phyloP scores from a whole-genome alignment of 2,329 filamentous ascomycete species.

The Xylaria sp. region DNA sequence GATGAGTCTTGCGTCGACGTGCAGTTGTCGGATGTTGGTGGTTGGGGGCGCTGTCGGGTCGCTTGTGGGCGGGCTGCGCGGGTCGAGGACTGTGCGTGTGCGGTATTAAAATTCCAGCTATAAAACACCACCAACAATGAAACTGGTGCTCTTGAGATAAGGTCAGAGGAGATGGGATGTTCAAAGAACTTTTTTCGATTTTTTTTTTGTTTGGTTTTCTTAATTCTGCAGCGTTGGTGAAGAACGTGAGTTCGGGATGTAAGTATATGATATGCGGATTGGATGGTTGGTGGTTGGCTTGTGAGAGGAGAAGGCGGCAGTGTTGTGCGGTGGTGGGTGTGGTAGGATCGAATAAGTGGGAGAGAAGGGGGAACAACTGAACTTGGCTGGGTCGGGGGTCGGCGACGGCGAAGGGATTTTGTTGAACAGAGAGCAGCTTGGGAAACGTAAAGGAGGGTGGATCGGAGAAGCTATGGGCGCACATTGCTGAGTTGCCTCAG shows the following conservation, averaged over 20 bases:
- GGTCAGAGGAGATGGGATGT: conserved; percentile 21
- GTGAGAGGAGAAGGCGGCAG: conserved; percentile 36
- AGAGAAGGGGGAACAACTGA: conserved; percentile 37
- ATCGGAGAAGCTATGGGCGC: conserved; percentile 16
- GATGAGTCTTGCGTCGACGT: conserved; percentile 19
- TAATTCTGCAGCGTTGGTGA: conserved; percentile 32
- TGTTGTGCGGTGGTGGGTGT: conserved; percentile 33
- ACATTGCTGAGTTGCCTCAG: conserved; percentile 35
- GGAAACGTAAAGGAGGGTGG: conserved; percentile 36
- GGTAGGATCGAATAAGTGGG: conserved; percentile 41
- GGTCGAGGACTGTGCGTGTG: conserved; percentile 26
- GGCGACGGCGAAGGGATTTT: conserved; percentile 40
- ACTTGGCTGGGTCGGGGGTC: conserved; percentile 34
- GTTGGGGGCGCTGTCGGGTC: conserved; percentile 33
- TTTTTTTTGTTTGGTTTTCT: conserved; percentile 23
- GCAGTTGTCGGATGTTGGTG: conserved; percentile 23
- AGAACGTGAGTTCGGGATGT: conserved; percentile 19
- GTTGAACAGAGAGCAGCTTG: conserved; percentile 36
- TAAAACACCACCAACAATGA: conserved; percentile 33
- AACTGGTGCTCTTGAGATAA: conserved; percentile 5
- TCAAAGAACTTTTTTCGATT: conserved; percentile 30
- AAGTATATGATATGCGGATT: conserved; percentile 34
- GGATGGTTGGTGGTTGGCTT: conserved; percentile 34
- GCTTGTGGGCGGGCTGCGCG: conserved; percentile 25
- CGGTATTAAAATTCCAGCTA: conserved; percentile 36